Evolutionary conservation across 768 basidiomycete genomes (phyloP).

Genomic region (Xerocomus brunneocitrinus): DNA sequence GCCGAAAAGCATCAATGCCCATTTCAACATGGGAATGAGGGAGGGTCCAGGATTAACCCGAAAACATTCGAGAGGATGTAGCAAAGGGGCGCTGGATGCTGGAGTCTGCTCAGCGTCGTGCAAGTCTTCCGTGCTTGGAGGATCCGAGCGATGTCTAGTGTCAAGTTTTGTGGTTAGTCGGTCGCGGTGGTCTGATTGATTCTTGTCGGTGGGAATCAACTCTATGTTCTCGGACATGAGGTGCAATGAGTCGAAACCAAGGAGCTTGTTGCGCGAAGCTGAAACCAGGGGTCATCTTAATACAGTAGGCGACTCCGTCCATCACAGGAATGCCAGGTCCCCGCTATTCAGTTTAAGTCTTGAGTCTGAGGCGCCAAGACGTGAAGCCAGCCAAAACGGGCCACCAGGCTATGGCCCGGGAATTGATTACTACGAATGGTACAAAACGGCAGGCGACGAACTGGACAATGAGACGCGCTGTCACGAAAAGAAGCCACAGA

Average conservation of each 20-base stretch:
- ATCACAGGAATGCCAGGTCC: too few relatives aligned
- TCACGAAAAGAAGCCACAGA: too few relatives aligned
- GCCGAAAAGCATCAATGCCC: conserved; percentile 2
- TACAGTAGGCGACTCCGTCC: background rate
- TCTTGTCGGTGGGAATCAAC: background rate
- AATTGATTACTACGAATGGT: too few relatives aligned
- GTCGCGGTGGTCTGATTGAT: background rate
- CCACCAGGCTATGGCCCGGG: too few relatives aligned
- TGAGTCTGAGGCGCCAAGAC: too few relatives aligned
- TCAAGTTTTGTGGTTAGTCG: background rate
- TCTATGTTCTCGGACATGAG: conserved; percentile 6
- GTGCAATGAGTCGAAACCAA: background rate
- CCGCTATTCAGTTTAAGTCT: too few relatives aligned
- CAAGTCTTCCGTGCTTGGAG: background rate
- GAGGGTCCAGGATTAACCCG: background rate
- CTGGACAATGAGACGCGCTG: too few relatives aligned
- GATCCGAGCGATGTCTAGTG: background rate
- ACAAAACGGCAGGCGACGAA: too few relatives aligned
- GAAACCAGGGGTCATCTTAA: background rate
- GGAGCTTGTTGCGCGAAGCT: background rate
- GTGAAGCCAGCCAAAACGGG: too few relatives aligned
- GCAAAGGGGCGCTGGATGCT: background rate
- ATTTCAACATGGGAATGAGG: conserved; percentile 2
- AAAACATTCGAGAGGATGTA: background rate
- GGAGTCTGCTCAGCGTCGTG: background rate